Conservation (phyloP, 495 filamentous ascomycete species). For the Lasiosphaeria ovina region DNA sequence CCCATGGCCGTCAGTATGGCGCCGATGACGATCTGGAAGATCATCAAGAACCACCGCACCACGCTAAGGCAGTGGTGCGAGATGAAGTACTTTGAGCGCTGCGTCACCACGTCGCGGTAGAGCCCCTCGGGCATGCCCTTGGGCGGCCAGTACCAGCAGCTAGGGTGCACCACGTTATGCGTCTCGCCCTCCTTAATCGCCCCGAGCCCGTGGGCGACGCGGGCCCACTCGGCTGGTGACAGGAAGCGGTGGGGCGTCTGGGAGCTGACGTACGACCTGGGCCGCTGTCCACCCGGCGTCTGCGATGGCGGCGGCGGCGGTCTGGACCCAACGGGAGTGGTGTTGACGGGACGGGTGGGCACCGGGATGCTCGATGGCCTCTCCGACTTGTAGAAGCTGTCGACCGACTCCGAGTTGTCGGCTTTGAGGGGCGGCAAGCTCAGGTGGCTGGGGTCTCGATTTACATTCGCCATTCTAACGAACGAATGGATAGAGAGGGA, state of each 20-base stretch:
- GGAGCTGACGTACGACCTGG: slow-evolving; percentile 3
- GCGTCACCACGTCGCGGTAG: slow-evolving; percentile 41
- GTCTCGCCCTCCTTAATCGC: slow-evolving; percentile 45
- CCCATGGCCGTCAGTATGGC: slow-evolving; percentile 47
- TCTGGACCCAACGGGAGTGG: slow-evolving; percentile 1
- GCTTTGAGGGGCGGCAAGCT: slow-evolving; percentile 17
- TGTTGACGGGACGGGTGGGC: slow-evolving; percentile 12
- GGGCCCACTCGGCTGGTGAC: slow-evolving; percentile 42
- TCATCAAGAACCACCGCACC: slow-evolving; percentile 42
- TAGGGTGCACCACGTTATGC: slow-evolving; percentile 41
- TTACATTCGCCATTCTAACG: slow-evolving; percentile 17
- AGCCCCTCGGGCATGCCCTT: slow-evolving; percentile 44
- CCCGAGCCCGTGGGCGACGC: slow-evolving; percentile 44
- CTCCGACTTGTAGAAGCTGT: slow-evolving; percentile 28
- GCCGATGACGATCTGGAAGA: slow-evolving; percentile 44
- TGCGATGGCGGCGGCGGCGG: slow-evolving; percentile 1
- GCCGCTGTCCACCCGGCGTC: background rate
- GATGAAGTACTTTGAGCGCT: slow-evolving; percentile 40
- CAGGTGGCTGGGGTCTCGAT: slow-evolving; percentile 14
- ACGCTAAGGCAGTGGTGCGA: slow-evolving; percentile 33
- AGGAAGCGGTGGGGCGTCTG: slow-evolving; percentile 35
- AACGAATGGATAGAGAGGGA: background rate
- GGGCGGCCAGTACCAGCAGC: slow-evolving; percentile 43
- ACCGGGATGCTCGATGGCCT: slow-evolving; percentile 26
- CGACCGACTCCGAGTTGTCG: slow-evolving; percentile 16